phyloP scores from a whole-genome alignment of 768 basidiomycete species.

The Amylocystis lapponica region DNA sequence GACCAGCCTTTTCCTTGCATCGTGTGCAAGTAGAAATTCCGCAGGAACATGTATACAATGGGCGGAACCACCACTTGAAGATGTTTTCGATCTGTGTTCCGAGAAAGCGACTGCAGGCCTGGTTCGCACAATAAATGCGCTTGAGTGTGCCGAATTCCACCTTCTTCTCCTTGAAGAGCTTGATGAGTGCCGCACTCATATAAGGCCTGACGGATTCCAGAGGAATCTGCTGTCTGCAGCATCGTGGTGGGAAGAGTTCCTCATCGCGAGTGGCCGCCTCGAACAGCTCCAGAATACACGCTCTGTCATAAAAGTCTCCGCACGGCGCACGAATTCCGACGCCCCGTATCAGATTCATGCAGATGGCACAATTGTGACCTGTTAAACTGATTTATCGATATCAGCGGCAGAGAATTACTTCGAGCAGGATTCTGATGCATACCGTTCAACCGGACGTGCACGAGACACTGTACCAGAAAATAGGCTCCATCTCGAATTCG shows the following conservation, averaged over 20 bases:
- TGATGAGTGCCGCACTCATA: conserved; percentile 7
- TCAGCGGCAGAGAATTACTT: neutral
- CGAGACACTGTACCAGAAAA: neutral
- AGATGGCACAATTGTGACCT: conserved; percentile 13
- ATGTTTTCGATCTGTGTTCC: neutral
- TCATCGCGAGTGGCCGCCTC: conserved; percentile 31
- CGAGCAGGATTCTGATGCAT: neutral
- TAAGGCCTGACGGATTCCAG: conserved; percentile 9
- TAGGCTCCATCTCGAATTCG: neutral
- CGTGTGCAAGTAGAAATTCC: conserved; percentile 4
- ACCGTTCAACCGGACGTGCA: neutral
- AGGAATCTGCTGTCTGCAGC: conserved; percentile 21
- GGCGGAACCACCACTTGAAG: too few relatives aligned
- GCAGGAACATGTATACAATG: too few relatives aligned
- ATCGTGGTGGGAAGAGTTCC: conserved; percentile 28
- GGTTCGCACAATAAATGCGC: conserved; percentile 25
- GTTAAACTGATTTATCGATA: neutral
- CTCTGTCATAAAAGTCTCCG: conserved; percentile 29
- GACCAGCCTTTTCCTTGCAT: conserved; percentile 5
- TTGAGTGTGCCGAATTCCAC: conserved; percentile 18
- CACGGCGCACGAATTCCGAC: conserved; percentile 21
- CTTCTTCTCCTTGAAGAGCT: conserved; percentile 12
- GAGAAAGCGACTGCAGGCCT: conserved; percentile 22
- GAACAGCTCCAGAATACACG: conserved; percentile 31
- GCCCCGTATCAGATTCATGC: conserved; percentile 11